Evolutionary conservation across 2,329 filamentous ascomycete species (phyloP).

Genomic region (Cercospora sojina): DNA sequence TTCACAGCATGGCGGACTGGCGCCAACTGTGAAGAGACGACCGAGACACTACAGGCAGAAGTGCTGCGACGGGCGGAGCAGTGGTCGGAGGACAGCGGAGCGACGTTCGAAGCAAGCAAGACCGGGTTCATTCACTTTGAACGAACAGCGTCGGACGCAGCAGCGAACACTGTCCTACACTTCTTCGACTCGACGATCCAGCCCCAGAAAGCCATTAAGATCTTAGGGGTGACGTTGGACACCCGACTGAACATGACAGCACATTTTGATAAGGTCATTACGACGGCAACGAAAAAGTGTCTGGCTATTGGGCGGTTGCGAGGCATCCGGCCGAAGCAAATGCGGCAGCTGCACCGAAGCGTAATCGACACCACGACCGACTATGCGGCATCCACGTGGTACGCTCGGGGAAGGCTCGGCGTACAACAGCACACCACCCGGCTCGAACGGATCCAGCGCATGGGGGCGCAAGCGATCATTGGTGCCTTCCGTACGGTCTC

Average conservation of each 20-base stretch:
- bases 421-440: no score
- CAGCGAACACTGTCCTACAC: no score
- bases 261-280: background rate
- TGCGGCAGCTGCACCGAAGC: background rate
- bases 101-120: background rate
- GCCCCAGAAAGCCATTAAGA: no score
- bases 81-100: background rate
- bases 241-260: no score
- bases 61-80: background rate
- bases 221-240: no score
- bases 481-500: no score
- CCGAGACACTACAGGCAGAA: background rate
- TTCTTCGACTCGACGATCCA: no score
- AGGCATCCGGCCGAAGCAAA: background rate
- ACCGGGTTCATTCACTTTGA: slow-evolving; percentile 1
- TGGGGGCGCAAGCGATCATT: no score
- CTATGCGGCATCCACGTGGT: background rate
- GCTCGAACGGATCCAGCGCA: no score
- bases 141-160: background rate
- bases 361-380: background rate
- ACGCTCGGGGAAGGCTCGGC: no score
- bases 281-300: background rate
- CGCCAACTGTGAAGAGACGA: slow-evolving; percentile 2
- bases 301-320: background rate
- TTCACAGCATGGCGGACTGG: background rate